Percentiles rank a stretch among this genome's conserved stretches.
These are phyloP conservation scores for Nigrograna mackinnonii DNA, from an alignment of 2,329 filamentous ascomycete species.

Conservation along the genomic window DNA sequence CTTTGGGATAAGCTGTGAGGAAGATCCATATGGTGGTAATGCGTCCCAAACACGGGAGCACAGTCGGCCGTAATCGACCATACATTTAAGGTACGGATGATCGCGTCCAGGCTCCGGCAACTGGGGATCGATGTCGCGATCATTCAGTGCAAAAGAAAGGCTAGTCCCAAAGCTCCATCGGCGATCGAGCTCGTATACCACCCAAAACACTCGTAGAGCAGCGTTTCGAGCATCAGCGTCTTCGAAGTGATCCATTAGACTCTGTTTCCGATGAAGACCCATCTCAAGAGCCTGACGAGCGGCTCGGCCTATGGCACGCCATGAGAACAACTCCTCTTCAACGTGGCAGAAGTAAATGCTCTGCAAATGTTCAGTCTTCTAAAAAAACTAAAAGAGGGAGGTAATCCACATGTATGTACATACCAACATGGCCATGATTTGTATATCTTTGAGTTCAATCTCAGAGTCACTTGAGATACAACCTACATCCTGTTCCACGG, in stretches of 20 bases:
- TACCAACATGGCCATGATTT: conserved; percentile 22
- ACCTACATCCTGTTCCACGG: conserved; percentile 19
- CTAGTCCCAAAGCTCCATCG: conserved; percentile 25
- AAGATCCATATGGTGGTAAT: conserved; percentile 20
- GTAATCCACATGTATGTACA: not conserved
- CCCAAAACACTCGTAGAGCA: conserved; percentile 22
- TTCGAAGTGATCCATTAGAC: conserved; percentile 19
- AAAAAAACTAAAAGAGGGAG: not conserved
- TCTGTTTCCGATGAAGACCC: conserved; percentile 22
- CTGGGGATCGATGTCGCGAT: conserved; percentile 21
- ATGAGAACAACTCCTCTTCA: conserved; percentile 20
- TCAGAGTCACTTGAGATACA: conserved; percentile 13
- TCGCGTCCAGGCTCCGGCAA: conserved; percentile 20
- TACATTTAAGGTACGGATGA: conserved; percentile 19
- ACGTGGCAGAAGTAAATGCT: conserved; percentile 23
- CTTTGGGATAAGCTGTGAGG: conserved; percentile 18
- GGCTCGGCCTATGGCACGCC: conserved; percentile 21
- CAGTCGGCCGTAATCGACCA: conserved; percentile 19
- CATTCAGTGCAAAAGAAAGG: conserved; percentile 20
- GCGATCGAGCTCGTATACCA: conserved; percentile 22
- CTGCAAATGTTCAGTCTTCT: not conserved
- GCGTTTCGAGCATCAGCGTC: conserved; percentile 11
- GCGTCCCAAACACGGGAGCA: conserved; percentile 25
- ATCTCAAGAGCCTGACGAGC: conserved; percentile 21
- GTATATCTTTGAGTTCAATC: conserved; percentile 20